Conservation (phyloP, 2,329 filamentous ascomycete species). For the Botrytis squamosa region DNA sequence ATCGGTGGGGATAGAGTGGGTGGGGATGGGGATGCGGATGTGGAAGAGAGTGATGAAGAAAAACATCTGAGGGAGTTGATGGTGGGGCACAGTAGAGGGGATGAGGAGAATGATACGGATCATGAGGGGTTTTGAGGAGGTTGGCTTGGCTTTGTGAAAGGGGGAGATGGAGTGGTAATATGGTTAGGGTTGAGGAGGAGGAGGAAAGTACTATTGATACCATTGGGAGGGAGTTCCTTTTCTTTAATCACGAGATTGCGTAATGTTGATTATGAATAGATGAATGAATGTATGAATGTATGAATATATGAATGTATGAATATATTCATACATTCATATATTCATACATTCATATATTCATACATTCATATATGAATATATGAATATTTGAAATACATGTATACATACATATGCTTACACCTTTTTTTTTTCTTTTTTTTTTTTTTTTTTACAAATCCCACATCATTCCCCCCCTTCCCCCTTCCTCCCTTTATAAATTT, state of each 20-base stretch:
- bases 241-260: neutral
- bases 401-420: neutral
- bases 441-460: neutral
- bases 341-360: too few relatives aligned
- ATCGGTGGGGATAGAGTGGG: neutral
- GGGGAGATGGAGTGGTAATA: neutral
- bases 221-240: neutral
- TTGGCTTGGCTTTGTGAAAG: neutral
- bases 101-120: slow-evolving; percentile 9
- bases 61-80: slow-evolving; percentile 18
- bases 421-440: too few relatives aligned
- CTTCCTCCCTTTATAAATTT: too few relatives aligned
- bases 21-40: neutral
- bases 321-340: too few relatives aligned
- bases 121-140: slow-evolving; percentile 14
- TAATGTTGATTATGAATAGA: neutral
- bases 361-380: neutral
- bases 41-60: slow-evolving; percentile 20
- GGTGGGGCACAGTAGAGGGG: slow-evolving; percentile 5
- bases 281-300: neutral
- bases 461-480: too few relatives aligned
- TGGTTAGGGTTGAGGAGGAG: neutral
- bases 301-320: neutral
- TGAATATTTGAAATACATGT: neutral
- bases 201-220: neutral